Conservation (phyloP, 257 asterid genomes). For the Avicennia marina region DNA sequence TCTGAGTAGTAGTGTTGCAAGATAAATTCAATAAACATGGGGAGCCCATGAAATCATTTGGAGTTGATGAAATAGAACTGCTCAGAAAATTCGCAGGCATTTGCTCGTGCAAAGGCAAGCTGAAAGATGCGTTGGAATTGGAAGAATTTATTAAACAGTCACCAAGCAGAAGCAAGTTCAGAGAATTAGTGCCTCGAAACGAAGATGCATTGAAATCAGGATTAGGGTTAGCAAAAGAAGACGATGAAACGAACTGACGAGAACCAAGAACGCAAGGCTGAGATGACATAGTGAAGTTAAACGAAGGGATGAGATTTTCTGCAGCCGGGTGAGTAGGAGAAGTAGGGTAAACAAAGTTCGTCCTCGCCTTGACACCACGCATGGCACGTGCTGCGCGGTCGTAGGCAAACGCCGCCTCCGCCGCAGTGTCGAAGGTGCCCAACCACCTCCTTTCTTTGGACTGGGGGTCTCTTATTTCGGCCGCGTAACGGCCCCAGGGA, state of each 20-base stretch:
- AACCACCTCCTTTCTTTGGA: slow-evolving; percentile 75
- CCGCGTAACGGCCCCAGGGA: slow-evolving; percentile 85
- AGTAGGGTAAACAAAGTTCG: slow-evolving; percentile 58
- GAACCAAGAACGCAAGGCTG: slow-evolving; percentile 20
- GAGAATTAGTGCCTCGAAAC: slow-evolving; percentile 5
- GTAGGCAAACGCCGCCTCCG: slow-evolving; percentile 80
- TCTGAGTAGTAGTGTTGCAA: slow-evolving; percentile 12
- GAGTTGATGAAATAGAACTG: background rate
- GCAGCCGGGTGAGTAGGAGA: slow-evolving; percentile 12
- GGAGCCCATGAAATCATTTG: slow-evolving; percentile 18
- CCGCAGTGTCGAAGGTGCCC: slow-evolving; percentile 83
- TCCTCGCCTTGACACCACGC: slow-evolving; percentile 69
- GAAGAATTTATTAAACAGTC: slow-evolving; percentile 30
- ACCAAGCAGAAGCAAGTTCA: slow-evolving; percentile 40
- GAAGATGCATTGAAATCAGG: slow-evolving; percentile 17
- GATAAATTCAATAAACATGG: slow-evolving; percentile 11
- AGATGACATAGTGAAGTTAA: slow-evolving; percentile 29
- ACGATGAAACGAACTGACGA: slow-evolving; percentile 9
- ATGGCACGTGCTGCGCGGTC: slow-evolving; percentile 74
- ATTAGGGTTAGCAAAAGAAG: slow-evolving; percentile 28
- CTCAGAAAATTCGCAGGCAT: slow-evolving; percentile 9
- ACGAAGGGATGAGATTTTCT: slow-evolving; percentile 32
- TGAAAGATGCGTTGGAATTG: background rate
- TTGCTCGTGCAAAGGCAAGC: slow-evolving; percentile 24
- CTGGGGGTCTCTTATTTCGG: slow-evolving; percentile 69